Conservation (phyloP, 345 rosid species). For the Aethionema arabicum region DNA sequence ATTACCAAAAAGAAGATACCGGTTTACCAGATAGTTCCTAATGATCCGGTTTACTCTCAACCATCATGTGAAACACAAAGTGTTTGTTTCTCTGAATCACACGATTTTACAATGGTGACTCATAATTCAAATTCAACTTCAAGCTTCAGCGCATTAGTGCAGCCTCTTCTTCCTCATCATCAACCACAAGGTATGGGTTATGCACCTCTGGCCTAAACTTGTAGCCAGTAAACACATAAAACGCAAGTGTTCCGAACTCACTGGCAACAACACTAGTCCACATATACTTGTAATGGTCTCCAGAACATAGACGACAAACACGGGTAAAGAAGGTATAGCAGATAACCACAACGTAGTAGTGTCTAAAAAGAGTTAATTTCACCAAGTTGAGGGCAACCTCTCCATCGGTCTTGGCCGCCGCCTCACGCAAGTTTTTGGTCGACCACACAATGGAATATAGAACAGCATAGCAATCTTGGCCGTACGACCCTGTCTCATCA, state of each 20-base stretch:
- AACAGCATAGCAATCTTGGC: constrained; percentile 89
- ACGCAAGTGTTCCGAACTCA: constrained; percentile 81
- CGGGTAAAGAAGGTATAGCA: constrained; percentile 95
- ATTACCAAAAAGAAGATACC: constrained; percentile 22
- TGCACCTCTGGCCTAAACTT: constrained; percentile 92
- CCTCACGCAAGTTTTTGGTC: constrained; percentile 90
- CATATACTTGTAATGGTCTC: constrained; percentile 81
- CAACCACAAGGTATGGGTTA: constrained; percentile 89
- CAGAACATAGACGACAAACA: constrained; percentile 78
- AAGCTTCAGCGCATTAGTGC: constrained; percentile 87
- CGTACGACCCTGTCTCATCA: constrained; percentile 81
- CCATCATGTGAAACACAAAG: constrained; percentile 16
- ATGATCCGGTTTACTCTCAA: constrained; percentile 19
- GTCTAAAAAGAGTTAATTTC: constrained; percentile 91
- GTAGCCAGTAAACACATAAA: constrained; percentile 84
- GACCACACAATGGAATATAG: constrained; percentile 97
- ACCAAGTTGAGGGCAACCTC: constrained; percentile 93
- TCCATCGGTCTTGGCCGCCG: constrained; percentile 90
- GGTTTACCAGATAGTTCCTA: constrained; percentile 21
- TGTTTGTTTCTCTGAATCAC: neutral
- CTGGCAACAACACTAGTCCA: constrained; percentile 93
- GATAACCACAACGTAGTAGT: constrained; percentile 90
- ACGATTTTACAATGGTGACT: constrained; percentile 26
- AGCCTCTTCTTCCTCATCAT: constrained; percentile 98
- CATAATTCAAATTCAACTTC: constrained; percentile 93